These are phyloP conservation scores for Chlamydomonas reinhardtii DNA, from an alignment of 163 green algal species.

Conservation along the genomic window DNA sequence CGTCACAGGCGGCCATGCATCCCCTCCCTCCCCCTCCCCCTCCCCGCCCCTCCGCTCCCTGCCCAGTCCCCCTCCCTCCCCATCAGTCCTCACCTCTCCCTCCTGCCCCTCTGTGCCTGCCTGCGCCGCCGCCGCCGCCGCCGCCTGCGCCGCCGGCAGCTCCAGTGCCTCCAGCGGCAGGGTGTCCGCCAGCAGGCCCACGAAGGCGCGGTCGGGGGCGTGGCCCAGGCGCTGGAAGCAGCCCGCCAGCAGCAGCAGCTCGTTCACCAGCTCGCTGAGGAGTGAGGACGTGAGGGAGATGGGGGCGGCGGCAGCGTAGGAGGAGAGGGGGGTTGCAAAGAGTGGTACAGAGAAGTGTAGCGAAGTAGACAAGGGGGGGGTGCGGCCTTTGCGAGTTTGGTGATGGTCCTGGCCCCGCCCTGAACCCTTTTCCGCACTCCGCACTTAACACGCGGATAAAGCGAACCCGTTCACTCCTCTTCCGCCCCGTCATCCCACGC, in stretches of 20 bases:
- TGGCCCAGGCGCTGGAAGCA: slow-evolving; percentile 25
- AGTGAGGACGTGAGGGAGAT: too few species aligned
- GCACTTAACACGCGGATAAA: too few species aligned
- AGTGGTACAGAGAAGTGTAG: background rate
- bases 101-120: background rate
- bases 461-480: too few species aligned
- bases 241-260: slow-evolving; percentile 8
- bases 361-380: too few species aligned
- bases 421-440: too few species aligned
- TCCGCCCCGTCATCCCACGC: too few species aligned
- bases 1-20: too few species aligned
- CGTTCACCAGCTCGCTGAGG: slow-evolving; percentile 4
- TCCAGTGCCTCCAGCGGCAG: slow-evolving; percentile 13
- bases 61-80: too few species aligned
- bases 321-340: background rate
- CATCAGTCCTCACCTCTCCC: background rate
- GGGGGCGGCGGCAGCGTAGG: background rate
- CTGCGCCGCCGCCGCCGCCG: background rate
- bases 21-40: too few species aligned
- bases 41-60: background rate
- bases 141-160: too few species aligned
- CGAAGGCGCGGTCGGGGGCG: background rate
- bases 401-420: too few species aligned
- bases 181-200: background rate
- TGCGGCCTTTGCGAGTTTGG: too few species aligned